Base-by-base conservation (phyloP, 495 filamentous ascomycete genomes). In the Bombardia bombarda region DNA sequence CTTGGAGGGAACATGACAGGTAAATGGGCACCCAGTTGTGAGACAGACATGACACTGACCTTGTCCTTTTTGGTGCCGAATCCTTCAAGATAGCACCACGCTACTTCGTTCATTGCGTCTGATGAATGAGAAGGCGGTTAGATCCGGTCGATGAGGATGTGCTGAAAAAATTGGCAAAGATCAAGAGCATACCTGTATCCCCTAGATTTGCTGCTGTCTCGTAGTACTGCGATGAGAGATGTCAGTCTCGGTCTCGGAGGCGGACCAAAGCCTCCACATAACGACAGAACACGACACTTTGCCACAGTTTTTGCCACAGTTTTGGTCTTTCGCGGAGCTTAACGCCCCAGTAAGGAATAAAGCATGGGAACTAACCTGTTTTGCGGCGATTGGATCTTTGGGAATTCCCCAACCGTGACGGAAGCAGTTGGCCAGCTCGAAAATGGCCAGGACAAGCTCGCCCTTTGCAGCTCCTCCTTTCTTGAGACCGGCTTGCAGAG, bases 21-120 rank as follows among this genome's bases (percentile, higher is more conserved):
- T n/a, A n/a, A n/a, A n/a, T n/a, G n/a, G n/a, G n/a, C n/a, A n/a
- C n/a, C n/a, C n/a, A n/a, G n/a, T n/a, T n/a, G n/a, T n/a, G n/a
- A n/a, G n/a, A n/a, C n/a, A n/a, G n/a, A n/a, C n/a, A 40, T 19
- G 34, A 31, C 16, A 81, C 86, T 60, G 68, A 96, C 92, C 85
- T 93, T 95, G 66, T 97, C 87, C 64, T 97, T 99, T 64, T 86
- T 88, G 45, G 84, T 86, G 19, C 92, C 92, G 63, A 93, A 95
- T 10, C 92, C 92, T 56, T 95, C 85, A 16, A 90, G 61, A 69
- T 93, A 97, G 65, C 93, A 99, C 87, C 89, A 93, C 19, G 83
- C 92, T 51, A 83, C 83, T 61, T 95, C 90, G 60, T 95, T 94
- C 89, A 96, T 95, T 34, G 90, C 93, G 70, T 99, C 92, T 76